Base-by-base conservation (phyloP, 1,139 yeast genomes). In the Magnusiomyces suaveolens region DNA sequence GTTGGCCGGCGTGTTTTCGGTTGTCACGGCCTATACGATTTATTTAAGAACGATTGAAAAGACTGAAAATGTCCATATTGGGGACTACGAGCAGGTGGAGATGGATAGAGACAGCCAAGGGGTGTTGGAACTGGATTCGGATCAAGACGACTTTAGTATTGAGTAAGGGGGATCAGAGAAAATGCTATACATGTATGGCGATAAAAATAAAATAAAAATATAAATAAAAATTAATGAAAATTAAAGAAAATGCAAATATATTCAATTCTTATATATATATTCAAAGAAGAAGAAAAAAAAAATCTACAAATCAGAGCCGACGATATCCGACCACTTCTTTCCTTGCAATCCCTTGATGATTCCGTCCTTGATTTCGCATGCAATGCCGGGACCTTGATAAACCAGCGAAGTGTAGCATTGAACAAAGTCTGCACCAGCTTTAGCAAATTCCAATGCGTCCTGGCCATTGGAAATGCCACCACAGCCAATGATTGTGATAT, bases 331-430 rank as follows among this genome's bases (percentile, higher is more conserved):
- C 97, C 97, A 90, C 2, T 89, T 84, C 70, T 83, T 83, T 24
- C 89, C 94, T 58, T 74, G 74, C 64, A 90, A 76, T 65, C 84
- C 88, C 2, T 66, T 72, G 8, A 81, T 77, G 60, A 90, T 76
- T 64, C 87, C 96, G 62, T 83, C 84, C 64, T 89, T 83, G 61
- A 92, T 78, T 64, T 82, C 81, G 51, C 83, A 80, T 6, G 94
- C 87, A 54, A 87, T 74, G 1, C 95, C 96, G 0, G 97, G 96
- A 0, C 98, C 98, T 65, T 81, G 82, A 73, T 88, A 90, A 1
- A 95, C 97, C 70, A 87, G 87, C 1, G 95, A 82, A 12, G 97
- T 90, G 71, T 89, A 89, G 54, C 88, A 71, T 69, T 90, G 87
- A 49, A 90, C 82, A 65, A 83, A 87, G 38, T 86, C 78, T 16